phyloP scores from a whole-genome alignment of 371 early-diverging fungal genomes.

The Rhizopus delemar region DNA sequence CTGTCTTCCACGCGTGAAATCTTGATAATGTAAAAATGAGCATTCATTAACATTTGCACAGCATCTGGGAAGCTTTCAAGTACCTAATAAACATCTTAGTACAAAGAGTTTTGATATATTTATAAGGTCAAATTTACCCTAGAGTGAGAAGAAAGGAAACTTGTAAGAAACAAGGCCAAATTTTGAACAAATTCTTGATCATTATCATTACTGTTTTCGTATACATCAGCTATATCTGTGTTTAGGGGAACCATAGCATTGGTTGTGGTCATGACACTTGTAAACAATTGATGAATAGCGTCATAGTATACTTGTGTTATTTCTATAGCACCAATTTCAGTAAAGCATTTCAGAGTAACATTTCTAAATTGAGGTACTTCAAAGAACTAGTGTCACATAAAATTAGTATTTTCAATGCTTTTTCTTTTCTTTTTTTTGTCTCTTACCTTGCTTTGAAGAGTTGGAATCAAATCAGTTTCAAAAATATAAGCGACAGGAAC shows the following conservation, averaged over 20 bases:
- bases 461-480: conserved; percentile 90
- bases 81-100: conserved; percentile 8
- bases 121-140: conserved; percentile 52
- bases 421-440: conserved; percentile 63
- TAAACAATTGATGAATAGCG: conserved; percentile 84
- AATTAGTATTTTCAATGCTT: not conserved
- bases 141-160: conserved; percentile 81
- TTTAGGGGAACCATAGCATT: conserved; percentile 68
- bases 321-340: conserved; percentile 86
- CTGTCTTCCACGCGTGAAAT: conserved; percentile 94
- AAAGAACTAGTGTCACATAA: conserved; percentile 64
- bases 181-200: conserved; percentile 79
- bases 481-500: conserved; percentile 97
- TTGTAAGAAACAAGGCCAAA: conserved; percentile 70
- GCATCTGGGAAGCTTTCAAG: conserved; percentile 59
- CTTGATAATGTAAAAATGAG: conserved; percentile 86
- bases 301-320: conserved; percentile 77
- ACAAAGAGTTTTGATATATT: not conserved
- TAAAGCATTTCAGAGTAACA: conserved; percentile 90
- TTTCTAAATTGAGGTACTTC: conserved; percentile 86
- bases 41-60: conserved; percentile 72
- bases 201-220: conserved; percentile 80
- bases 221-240: conserved; percentile 62
- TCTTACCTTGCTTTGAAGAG: conserved; percentile 79
- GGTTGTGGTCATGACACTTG: conserved; percentile 73